These are phyloP conservation scores for Alternaria sp. DNA, from an alignment of 2,329 filamentous ascomycete genomes.

Conservation along the genomic window DNA sequence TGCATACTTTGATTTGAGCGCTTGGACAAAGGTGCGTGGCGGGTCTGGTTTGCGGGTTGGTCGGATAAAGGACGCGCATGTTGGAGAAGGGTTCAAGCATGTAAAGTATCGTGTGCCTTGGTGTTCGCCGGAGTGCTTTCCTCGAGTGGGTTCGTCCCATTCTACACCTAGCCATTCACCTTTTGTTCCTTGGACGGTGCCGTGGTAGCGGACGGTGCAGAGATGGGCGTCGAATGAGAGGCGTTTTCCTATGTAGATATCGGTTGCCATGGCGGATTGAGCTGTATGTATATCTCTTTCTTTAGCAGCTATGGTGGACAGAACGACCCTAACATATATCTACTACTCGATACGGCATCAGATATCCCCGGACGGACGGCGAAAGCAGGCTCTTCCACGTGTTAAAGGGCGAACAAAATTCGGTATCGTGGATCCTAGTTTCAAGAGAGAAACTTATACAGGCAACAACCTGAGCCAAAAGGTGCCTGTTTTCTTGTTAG, in stretches of 20 bases:
- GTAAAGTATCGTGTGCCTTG: conserved; percentile 66
- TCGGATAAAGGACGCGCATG: conserved; percentile 86
- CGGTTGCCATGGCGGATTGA: conserved; percentile 36
- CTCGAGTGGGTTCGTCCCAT: conserved; percentile 87
- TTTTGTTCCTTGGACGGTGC: conserved; percentile 75
- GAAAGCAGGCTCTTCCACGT: too few relatives aligned
- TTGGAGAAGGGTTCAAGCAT: conserved; percentile 67
- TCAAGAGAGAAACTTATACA: too few relatives aligned
- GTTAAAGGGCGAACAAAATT: too few relatives aligned
- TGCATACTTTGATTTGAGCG: conserved; percentile 84
- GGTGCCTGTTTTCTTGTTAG: not conserved
- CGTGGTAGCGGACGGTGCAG: conserved; percentile 87
- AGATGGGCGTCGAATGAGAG: conserved; percentile 78
- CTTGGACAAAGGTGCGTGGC: conserved; percentile 77
- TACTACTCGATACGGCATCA: too few relatives aligned
- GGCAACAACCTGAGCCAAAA: too few relatives aligned
- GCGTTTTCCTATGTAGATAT: conserved; percentile 71
- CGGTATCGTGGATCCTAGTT: too few relatives aligned
- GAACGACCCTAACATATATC: too few relatives aligned
- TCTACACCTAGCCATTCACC: conserved; percentile 92
- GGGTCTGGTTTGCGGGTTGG: conserved; percentile 74
- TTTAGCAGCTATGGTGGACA: too few relatives aligned
- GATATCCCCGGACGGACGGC: too few relatives aligned
- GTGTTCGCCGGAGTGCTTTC: conserved; percentile 90
- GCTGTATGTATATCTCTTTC: not conserved